These are phyloP conservation scores for Prunus dulcis DNA, from an alignment of 306 rosid genomes.

Conservation along the genomic window DNA sequence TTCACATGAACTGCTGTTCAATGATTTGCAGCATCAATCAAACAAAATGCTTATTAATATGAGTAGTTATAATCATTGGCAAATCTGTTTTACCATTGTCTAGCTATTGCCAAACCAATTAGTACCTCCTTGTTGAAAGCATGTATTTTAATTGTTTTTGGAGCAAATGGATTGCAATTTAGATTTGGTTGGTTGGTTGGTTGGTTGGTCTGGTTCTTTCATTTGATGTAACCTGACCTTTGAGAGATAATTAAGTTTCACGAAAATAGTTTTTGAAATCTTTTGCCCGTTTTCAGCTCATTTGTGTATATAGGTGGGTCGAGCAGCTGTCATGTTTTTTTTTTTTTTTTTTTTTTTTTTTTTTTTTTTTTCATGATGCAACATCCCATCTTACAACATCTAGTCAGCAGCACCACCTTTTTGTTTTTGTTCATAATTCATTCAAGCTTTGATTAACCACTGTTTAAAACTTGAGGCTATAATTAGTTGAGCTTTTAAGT, in stretches of 20 bases:
- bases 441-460: no score
- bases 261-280: conserved; percentile 1
- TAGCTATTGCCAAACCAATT: conserved; percentile 2
- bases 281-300: background rate
- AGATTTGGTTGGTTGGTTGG: conserved; percentile 32
- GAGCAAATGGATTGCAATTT: conserved; percentile 3
- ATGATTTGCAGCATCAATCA: background rate
- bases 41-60: background rate
- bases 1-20: background rate
- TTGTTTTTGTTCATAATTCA: background rate
- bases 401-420: background rate
- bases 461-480: no score
- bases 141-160: conserved; percentile 18
- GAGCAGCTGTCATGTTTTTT: background rate
- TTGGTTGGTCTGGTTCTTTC: conserved; percentile 31
- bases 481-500: no score
- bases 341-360: background rate
- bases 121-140: background rate
- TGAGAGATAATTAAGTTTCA: conserved; percentile 20
- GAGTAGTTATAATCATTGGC: background rate
- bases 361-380: background rate
- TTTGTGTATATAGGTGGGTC: background rate
- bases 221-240: conserved; percentile 30
- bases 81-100: background rate
- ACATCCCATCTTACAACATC: conserved; percentile 1